phyloP scores from a whole-genome alignment of 352 stramenopile species.

The Phytophthora hybrid region DNA sequence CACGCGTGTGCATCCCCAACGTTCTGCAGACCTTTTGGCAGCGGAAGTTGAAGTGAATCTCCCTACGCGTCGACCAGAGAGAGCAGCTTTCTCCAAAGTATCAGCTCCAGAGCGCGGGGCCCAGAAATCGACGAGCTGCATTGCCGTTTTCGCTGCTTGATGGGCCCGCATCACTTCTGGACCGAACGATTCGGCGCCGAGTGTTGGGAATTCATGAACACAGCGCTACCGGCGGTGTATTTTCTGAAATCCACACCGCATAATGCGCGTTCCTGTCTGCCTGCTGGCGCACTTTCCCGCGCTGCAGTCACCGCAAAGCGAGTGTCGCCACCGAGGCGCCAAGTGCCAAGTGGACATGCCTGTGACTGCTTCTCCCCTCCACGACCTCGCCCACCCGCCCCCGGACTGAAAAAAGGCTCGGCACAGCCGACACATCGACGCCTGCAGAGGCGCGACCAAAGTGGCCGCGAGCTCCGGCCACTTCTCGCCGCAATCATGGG shows the following conservation, averaged over 20 bases:
- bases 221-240: background rate
- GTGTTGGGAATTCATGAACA: background rate
- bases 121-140: background rate
- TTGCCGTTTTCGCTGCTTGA: background rate
- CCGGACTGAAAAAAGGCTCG: slow-evolving; percentile 18
- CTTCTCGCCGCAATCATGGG: slow-evolving; percentile 15
- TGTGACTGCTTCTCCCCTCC: slow-evolving; percentile 17
- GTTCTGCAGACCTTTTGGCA: background rate
- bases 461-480: slow-evolving; percentile 9
- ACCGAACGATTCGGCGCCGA: background rate
- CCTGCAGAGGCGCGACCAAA: slow-evolving; percentile 17
- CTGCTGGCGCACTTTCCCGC: background rate
- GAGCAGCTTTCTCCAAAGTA: slow-evolving; percentile 4
- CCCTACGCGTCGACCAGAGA: background rate
- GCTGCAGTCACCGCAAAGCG: background rate
- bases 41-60: slow-evolving; percentile 1
- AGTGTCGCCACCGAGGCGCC: slow-evolving; percentile 3
- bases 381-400: slow-evolving; percentile 6
- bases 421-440: background rate
- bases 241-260: background rate
- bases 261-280: background rate
- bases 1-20: background rate
- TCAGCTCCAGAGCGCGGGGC: background rate
- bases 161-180: background rate
- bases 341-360: slow-evolving; percentile 20